Evolutionary conservation across 164 flowering plant species (phyloP).

Genomic region (Euptelea pleiosperma): DNA sequence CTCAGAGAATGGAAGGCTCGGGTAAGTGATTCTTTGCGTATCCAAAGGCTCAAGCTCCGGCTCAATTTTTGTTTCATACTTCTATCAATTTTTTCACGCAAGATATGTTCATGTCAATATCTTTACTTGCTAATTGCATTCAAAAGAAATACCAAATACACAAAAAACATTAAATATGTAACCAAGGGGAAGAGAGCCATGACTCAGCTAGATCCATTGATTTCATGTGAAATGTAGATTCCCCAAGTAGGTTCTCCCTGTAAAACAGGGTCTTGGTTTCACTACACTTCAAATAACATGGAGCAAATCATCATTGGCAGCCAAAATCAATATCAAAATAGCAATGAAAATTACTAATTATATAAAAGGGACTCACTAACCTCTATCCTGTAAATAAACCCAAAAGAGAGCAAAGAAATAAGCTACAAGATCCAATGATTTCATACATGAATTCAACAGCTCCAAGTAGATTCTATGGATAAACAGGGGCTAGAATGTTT

Average conservation of each 20-base stretch:
- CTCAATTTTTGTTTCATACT: no score
- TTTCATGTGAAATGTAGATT: conserved; percentile 3
- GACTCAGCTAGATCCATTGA: no score
- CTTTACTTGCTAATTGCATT: no score
- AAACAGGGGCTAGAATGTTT: conserved; percentile 11
- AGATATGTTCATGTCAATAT: no score
- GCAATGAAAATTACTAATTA: background rate
- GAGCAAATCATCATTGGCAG: conserved; percentile 14
- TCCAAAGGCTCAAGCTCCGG: no score
- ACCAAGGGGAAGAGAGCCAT: no score
- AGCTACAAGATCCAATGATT: conserved; percentile 8
- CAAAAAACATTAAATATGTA: no score
- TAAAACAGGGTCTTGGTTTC: conserved; percentile 27
- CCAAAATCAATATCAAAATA: background rate
- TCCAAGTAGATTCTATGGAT: conserved; percentile 21
- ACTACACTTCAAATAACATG: conserved; percentile 20
- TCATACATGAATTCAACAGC: conserved; percentile 9
- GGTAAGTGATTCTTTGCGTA: no score
- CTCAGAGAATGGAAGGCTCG: no score
- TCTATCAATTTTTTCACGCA: no score
- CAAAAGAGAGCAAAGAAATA: background rate
- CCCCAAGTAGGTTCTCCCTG: conserved; percentile 33
- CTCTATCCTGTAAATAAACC: background rate
- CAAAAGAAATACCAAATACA: no score
- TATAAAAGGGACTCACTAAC: background rate